phyloP scores from a whole-genome alignment of 768 basidiomycete genomes.

The Hemileccinum rubropunctum region DNA sequence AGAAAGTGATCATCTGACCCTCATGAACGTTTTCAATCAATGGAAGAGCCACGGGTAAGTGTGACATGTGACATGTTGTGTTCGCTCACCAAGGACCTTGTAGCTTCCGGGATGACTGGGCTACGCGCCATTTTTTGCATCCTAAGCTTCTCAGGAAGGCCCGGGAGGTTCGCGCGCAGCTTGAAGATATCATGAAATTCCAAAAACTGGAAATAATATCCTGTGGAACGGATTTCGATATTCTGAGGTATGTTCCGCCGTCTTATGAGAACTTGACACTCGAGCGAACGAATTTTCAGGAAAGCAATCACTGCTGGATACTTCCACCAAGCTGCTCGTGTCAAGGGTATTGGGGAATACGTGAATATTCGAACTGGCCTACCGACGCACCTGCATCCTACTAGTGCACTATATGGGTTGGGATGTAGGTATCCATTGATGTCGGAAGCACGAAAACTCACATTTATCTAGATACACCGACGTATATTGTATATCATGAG shows the following conservation, averaged over 20 bases:
- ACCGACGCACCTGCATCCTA: slow-evolving; percentile 95
- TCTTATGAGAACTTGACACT: slow-evolving; percentile 1
- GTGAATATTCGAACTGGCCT: slow-evolving; percentile 94
- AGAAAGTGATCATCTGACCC: slow-evolving; percentile 94
- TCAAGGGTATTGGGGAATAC: slow-evolving; percentile 99
- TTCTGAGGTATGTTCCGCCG: slow-evolving; percentile 55
- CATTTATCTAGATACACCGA: slow-evolving; percentile 71
- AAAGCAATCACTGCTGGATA: slow-evolving; percentile 98
- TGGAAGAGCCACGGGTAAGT: slow-evolving; percentile 95
- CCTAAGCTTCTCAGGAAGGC: slow-evolving; percentile 94
- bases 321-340: slow-evolving; percentile 97
- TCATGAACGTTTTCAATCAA: slow-evolving; percentile 95
- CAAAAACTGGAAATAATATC: slow-evolving; percentile 95
- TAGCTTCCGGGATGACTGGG: slow-evolving; percentile 94
- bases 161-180: slow-evolving; percentile 90
- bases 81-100: slow-evolving; percentile 3
- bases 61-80: neutral
- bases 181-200: slow-evolving; percentile 99
- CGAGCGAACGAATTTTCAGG: slow-evolving; percentile 37
- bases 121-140: slow-evolving; percentile 91
- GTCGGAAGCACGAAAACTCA: neutral
- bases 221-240: slow-evolving; percentile 92
- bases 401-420: slow-evolving; percentile 92
- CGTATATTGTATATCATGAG: slow-evolving; percentile 97
- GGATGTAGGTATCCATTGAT: slow-evolving; percentile 63